Evolutionary conservation across 2,329 filamentous ascomycete species (phyloP).

Genomic region (Verticillium tricorpus): DNA sequence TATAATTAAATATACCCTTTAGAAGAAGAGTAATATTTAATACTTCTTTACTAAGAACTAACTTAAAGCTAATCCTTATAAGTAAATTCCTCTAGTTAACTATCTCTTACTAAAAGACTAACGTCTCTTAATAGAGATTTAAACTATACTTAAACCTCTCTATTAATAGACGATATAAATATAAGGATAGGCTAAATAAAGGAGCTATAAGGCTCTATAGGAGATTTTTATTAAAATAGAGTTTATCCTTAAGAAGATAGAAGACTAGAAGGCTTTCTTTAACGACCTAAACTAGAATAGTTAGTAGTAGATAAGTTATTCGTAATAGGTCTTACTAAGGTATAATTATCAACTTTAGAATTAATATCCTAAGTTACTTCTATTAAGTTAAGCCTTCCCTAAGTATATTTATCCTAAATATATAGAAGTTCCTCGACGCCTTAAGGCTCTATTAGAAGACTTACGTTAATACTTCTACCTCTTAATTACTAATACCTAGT

Average conservation of each 20-base stretch:
- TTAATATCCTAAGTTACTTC: neutral
- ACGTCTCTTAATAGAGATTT: neutral
- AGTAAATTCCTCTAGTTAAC: neutral
- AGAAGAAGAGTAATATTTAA: too few species aligned
- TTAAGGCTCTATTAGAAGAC: neutral
- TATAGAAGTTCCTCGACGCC: neutral
- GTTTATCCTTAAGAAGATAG: neutral
- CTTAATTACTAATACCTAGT: neutral
- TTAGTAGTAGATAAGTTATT: neutral
- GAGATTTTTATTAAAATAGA: slow-evolving; percentile 1
- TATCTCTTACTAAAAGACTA: neutral
- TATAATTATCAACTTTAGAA: neutral
- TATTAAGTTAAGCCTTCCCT: neutral
- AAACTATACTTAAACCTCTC: too few species aligned
- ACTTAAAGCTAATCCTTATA: neutral
- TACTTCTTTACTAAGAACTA: too few species aligned
- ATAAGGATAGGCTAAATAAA: neutral
- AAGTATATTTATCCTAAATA: neutral
- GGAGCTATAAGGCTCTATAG: neutral
- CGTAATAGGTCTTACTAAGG: neutral
- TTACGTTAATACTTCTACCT: neutral
- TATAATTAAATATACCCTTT: too few species aligned
- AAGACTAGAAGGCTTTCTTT: neutral
- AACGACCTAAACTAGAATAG: neutral
- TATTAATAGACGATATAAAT: neutral